A percentile compares a stretch with the other conserved stretches of the same genome.
These are phyloP conservation scores for Coccomyxa subellipsoidea DNA, from an alignment of 163 green algal genomes.

Conservation along the genomic window DNA sequence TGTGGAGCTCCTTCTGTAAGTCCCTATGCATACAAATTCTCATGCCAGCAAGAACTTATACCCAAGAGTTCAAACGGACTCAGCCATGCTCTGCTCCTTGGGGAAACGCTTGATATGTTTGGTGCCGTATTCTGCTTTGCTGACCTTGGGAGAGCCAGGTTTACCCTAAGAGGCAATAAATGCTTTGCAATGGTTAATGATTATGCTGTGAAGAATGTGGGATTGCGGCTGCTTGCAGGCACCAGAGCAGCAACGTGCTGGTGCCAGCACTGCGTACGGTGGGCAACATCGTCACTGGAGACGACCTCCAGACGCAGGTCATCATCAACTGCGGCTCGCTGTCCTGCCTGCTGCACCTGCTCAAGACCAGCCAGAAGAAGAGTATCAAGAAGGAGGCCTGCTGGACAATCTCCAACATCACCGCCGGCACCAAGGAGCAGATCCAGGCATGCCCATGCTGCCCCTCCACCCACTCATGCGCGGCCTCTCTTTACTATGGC, in stretches of 20 bases:
- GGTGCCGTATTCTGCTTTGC: background rate
- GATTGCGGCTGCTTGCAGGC: slow-evolving; percentile 36
- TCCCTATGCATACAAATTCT: too few species aligned
- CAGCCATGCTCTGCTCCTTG: too few species aligned
- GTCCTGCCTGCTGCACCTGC: slow-evolving; percentile 85
- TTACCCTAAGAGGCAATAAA: background rate
- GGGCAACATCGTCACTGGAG: slow-evolving; percentile 99
- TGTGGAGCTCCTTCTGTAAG: slow-evolving; percentile 91
- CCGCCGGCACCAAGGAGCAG: slow-evolving; percentile 92
- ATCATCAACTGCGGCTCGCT: slow-evolving; percentile 97
- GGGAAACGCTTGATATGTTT: background rate
- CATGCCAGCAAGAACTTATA: too few species aligned
- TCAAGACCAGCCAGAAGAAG: slow-evolving; percentile 95
- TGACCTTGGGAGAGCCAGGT: too few species aligned
- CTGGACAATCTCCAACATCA: slow-evolving; percentile 99
- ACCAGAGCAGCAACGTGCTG: slow-evolving; percentile 83
- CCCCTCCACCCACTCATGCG: too few species aligned
- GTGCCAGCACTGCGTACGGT: slow-evolving; percentile 97
- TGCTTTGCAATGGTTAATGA: background rate
- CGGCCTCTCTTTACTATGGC: too few species aligned
- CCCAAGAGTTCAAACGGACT: too few species aligned
- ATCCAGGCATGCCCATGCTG: slow-evolving; percentile 68
- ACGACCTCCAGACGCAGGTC: slow-evolving; percentile 96
- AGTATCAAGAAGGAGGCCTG: slow-evolving; percentile 99
- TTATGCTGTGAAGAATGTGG: background rate